Evolutionary conservation across 2,329 filamentous ascomycete genomes (phyloP).

Genomic region (Monascus ruber): DNA sequence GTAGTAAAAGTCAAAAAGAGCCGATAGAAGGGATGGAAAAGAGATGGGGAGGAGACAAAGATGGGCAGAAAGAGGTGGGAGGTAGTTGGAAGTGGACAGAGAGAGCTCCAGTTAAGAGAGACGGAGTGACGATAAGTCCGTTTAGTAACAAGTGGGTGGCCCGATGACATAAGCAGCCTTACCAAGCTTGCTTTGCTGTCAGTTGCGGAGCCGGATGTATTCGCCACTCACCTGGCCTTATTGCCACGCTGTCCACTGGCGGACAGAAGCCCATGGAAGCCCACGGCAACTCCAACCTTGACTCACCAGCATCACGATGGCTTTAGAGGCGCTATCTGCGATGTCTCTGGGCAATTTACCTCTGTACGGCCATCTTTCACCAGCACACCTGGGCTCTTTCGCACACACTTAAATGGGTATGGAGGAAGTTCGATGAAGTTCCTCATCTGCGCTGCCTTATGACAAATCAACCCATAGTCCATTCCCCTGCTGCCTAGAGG

Average conservation of each 20-base stretch:
- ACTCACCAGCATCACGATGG: no score
- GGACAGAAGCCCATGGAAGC: slow-evolving; percentile 28
- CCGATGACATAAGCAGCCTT: slow-evolving; percentile 21
- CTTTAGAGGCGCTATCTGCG: no score
- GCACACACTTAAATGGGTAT: no score
- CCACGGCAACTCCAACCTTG: slow-evolving; percentile 8
- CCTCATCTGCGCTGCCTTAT: no score
- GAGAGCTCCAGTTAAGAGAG: slow-evolving; percentile 21
- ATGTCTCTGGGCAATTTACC: no score
- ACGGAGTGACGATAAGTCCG: slow-evolving; percentile 22
- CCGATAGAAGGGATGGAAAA: slow-evolving; percentile 8
- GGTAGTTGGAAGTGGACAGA: slow-evolving; percentile 11
- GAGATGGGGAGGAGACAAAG: slow-evolving; percentile 2
- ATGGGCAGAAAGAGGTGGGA: slow-evolving; percentile 4
- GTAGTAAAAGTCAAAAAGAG: slow-evolving; percentile 4
- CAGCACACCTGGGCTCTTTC: no score
- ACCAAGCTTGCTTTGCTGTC: slow-evolving; percentile 7
- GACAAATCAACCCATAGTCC: no score
- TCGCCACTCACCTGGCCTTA: slow-evolving; percentile 7
- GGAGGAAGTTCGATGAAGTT: no score
- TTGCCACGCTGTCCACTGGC: slow-evolving; percentile 6
- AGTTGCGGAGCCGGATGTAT: background rate
- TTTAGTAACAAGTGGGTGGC: slow-evolving; percentile 6
- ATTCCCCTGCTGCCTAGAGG: no score
- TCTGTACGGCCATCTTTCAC: no score